Evolutionary conservation across 192 early-diverging fungal species (phyloP), one percentile per base, ranked within the genome.

Genomic region (Gryganskiella cystojenkinii): DNA sequence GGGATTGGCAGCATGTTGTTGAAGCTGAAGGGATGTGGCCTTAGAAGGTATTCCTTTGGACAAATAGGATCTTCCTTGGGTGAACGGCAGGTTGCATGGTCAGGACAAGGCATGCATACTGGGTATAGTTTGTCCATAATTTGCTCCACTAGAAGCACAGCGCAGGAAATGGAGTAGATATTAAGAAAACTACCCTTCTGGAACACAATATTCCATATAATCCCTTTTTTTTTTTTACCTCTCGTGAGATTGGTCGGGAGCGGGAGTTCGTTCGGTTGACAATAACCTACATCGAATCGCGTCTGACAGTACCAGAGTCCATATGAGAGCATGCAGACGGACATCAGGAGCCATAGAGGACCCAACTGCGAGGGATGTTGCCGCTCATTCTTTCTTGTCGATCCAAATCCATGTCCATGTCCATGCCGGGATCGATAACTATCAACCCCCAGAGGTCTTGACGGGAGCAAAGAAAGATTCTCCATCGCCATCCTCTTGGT

Each of bases 41-140:
- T 53, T 27, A 70, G 58, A 13, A 68, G 43, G 56, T 79, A 79
- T 20, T 78, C 50, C 13, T 40, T 34, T 28, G 64, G 69, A 42
- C 81, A 82, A 6, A 40, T 6, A 8, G 70, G 57, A 5, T 55
- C 33, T 13, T 35, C 15, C 20, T 58, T 54, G 1, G 59, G 58
- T 6, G 33, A n/a, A 0, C 5, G 4, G 43, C 81, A 82, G 11
- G 28, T 64, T 1, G 73, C 81, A 55, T 69, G 73, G 4, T 69
- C 61, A 4, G 81, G 81, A n/a, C 81, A 82, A 28, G 81, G 61
- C 20, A 82, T 82, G 50, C 81, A 82, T 9, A 49, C 72, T 28
- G 81, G 81, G 30, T 72, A 72, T 22, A 81, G 24, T 49, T 47
- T 52, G 15, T 57, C 56, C 25, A 52, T 28, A 54, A 45, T 45